Base-by-base conservation (phyloP, 225 moss, liverwort and hornwort species). In the Straminergon stramineum region DNA sequence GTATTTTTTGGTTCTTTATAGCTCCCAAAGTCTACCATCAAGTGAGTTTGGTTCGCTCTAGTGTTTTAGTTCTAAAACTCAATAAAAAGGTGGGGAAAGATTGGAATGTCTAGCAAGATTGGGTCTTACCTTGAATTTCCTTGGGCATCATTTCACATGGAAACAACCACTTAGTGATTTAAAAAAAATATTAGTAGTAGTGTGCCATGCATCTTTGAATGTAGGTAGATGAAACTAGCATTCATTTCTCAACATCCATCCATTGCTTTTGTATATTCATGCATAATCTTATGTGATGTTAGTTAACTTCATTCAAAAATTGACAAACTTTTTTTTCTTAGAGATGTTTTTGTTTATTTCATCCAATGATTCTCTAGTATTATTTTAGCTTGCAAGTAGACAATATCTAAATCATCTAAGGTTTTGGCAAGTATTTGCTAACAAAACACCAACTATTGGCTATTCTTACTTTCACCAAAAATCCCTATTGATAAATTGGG, bases 31-130 rank as follows among this genome's bases (percentile, higher is more conserved):
- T 11, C 11, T 4, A n/a, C 7, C 22, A 69, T 22, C 2, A 1
- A 23, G 0, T n/a, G 0, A 69, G 12, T 22, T 39, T n/a, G 4
- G 22, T 7, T 22, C 13, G 4, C 7, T 39, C 3, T 23, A 39
- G 14, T 13, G 2, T 39, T 23, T 39, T 7, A n/a, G 13, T 39
- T 2, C 13, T 23, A 35, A n/a, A 39, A 48, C n/a, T 69, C 13
- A 23, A n/a, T 13, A 23, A 69, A 69, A 14, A 1, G 23, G n/a
- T 4, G 4, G 2, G 0, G 8, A 69, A n/a, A 69, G 13, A 69
- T 22, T n/a, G 12, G 2, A 2, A 21, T 23, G 22, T 69, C 7
- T 6, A 69, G 7, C 7, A n/a, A 69, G n/a, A 37, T 1, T 67
- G 3, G 10, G 1, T 16, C 6, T 37, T 67, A 11, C 6, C 1